Evolutionary conservation across 2,329 filamentous ascomycete species (phyloP).

Genomic region (Dryadomyces quercivorus): DNA sequence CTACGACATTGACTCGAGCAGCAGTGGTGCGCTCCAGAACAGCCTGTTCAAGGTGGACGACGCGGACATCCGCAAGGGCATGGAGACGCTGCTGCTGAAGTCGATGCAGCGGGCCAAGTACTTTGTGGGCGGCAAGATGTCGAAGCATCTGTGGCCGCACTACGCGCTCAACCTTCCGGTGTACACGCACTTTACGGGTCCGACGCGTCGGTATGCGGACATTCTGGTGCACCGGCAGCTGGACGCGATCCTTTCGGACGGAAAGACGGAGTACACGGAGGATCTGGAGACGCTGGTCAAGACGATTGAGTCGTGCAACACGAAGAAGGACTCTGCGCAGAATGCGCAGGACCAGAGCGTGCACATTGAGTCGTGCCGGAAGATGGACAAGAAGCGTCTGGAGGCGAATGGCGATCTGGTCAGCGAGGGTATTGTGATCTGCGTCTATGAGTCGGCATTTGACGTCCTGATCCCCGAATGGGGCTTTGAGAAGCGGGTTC

Average conservation of each 20-base stretch:
- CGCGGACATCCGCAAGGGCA: slow-evolving; percentile 81
- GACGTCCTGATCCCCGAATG: slow-evolving; percentile 97
- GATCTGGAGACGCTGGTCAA: slow-evolving; percentile 82
- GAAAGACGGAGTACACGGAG: slow-evolving; percentile 73
- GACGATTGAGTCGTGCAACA: slow-evolving; percentile 92
- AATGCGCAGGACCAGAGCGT: slow-evolving; percentile 98
- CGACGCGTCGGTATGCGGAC: slow-evolving; percentile 87
- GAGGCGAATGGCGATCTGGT: slow-evolving; percentile 85
- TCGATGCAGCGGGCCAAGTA: slow-evolving; percentile 96
- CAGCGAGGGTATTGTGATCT: slow-evolving; percentile 89
- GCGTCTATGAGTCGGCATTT: slow-evolving; percentile 96
- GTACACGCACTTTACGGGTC: slow-evolving; percentile 96
- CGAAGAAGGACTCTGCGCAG: slow-evolving; percentile 96
- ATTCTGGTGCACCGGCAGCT: slow-evolving; percentile 92
- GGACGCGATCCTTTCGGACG: slow-evolving; percentile 72
- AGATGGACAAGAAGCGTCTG: slow-evolving; percentile 84
- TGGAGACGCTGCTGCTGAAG: slow-evolving; percentile 93
- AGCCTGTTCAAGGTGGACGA: slow-evolving; percentile 92
- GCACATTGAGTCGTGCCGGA: slow-evolving; percentile 92
- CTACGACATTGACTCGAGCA: slow-evolving; percentile 78
- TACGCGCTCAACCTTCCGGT: slow-evolving; percentile 86
- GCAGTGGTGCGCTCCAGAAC: slow-evolving; percentile 84
- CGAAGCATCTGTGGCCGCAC: slow-evolving; percentile 69
- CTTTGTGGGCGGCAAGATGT: slow-evolving; percentile 69
- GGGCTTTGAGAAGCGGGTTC: slow-evolving; percentile 97